Conservation (phyloP, 441 rosid species). For the Syzygium malaccense region DNA sequence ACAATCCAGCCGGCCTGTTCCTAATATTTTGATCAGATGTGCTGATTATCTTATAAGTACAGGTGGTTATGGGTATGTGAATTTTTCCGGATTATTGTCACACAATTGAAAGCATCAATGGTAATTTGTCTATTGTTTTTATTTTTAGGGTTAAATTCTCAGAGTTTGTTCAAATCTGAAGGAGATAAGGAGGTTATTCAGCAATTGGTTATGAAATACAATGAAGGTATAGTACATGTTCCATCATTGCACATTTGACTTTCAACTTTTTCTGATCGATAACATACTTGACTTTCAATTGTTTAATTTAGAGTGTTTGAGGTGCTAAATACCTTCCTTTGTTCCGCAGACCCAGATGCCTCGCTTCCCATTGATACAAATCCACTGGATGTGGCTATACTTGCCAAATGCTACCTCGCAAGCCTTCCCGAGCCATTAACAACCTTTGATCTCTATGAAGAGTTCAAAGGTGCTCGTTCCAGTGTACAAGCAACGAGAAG, state of each 20-base stretch:
- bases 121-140: not conserved
- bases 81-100: not conserved
- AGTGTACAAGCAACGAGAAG: conserved; percentile 57
- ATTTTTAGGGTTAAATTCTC: conserved; percentile 56
- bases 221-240: conserved; percentile 45
- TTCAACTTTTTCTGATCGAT: not conserved
- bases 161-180: conserved; percentile 63
- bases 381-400: conserved; percentile 69
- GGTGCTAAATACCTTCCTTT: not conserved
- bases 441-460: conserved; percentile 72
- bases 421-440: conserved; percentile 89
- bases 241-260: not conserved
- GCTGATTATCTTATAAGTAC: conserved; percentile 77
- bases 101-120: not conserved
- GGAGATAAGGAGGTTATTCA: conserved; percentile 67
- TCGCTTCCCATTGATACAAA: conserved; percentile 63
- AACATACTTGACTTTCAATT: not conserved
- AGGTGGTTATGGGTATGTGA: conserved; percentile 28
- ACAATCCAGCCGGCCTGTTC: conserved; percentile 57
- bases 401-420: conserved; percentile 77
- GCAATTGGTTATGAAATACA: conserved; percentile 67
- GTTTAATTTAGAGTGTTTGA: not conserved
- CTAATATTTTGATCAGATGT: conserved; percentile 59
- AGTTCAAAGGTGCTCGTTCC: conserved; percentile 61
- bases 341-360: conserved; percentile 50